phyloP scores from a whole-genome alignment of 352 stramenopile genomes.

The Phytophthora macrochlamydospora region DNA sequence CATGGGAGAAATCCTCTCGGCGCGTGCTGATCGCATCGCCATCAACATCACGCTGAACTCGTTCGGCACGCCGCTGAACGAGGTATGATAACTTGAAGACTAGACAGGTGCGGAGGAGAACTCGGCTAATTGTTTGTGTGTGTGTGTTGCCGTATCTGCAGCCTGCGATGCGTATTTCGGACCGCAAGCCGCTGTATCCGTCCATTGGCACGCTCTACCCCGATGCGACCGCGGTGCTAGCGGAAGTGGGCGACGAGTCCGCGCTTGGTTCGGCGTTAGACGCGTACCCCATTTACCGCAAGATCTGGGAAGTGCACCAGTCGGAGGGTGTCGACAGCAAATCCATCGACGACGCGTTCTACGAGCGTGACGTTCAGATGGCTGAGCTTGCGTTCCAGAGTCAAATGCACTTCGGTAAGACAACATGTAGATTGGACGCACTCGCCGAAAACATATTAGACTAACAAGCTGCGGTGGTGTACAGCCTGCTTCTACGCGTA shows the following conservation, averaged over 20 bases:
- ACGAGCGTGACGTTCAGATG: constrained; percentile 98
- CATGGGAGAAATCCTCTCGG: constrained; percentile 96
- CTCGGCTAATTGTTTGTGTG: neutral
- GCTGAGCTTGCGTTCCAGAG: constrained; percentile 98
- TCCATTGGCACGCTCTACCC: constrained; percentile 98
- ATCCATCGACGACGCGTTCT: constrained; percentile 99
- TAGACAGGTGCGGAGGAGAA: neutral
- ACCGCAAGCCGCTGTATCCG: constrained; percentile 97
- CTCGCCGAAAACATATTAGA: too few species aligned
- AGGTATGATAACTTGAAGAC: constrained; percentile 47
- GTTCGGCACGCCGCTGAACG: constrained; percentile 93
- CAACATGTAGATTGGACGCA: neutral
- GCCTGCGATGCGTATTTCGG: constrained; percentile 96
- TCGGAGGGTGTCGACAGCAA: constrained; percentile 94
- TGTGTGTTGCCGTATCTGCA: constrained; percentile 26
- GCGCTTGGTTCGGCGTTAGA: constrained; percentile 91
- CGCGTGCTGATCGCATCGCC: constrained; percentile 96
- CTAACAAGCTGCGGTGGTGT: constrained; percentile 5
- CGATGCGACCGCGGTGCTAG: constrained; percentile 93
- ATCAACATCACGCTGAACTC: constrained; percentile 99
- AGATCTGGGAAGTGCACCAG: constrained; percentile 97
- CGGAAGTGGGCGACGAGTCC: constrained; percentile 93
- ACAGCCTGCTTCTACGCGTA: constrained; percentile 97
- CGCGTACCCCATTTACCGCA: constrained; percentile 95
- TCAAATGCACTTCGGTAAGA: constrained; percentile 98